Percentiles rank a stretch among this genome's conserved stretches.
phyloP scores from a whole-genome alignment of 768 basidiomycete species.

The Gyrodon lividus region DNA sequence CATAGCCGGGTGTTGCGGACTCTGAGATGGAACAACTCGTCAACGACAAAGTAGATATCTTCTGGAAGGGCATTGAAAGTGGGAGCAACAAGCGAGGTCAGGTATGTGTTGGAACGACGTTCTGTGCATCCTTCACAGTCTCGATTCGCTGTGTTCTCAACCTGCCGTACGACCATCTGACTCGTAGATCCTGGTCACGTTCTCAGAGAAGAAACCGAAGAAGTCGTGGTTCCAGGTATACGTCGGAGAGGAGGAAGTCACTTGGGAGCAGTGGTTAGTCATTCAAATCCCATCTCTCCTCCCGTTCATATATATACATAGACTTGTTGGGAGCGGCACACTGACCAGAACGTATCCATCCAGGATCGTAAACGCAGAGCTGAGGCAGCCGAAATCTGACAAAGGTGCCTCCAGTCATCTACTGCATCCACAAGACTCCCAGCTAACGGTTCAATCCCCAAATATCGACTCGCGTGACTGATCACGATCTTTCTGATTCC shows the following conservation, averaged over 20 bases:
- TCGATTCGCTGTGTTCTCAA: neutral
- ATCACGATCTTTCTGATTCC: too few relatives aligned
- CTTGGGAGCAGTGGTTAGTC: conserved; percentile 82
- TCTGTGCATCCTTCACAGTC: neutral
- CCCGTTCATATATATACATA: neutral
- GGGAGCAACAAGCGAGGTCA: conserved; percentile 64
- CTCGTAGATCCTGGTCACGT: conserved; percentile 63
- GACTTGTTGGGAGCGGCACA: neutral
- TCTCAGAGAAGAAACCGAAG: conserved; percentile 74
- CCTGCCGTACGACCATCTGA: neutral
- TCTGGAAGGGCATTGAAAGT: conserved; percentile 76
- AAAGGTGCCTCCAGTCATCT: conserved; percentile 40
- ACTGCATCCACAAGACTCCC: neutral
- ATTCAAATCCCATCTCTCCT: neutral
- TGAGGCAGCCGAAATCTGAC: conserved; percentile 68
- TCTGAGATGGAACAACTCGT: conserved; percentile 68
- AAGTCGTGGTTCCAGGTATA: conserved; percentile 78
- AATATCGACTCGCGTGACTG: neutral
- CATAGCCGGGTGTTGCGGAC: conserved; percentile 76
- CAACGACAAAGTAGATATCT: conserved; percentile 71
- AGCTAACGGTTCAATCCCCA: neutral
- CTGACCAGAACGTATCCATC: neutral
- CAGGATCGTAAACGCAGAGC: conserved; percentile 80
- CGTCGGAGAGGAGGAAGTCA: conserved; percentile 74
- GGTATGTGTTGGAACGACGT: conserved; percentile 34